These are phyloP conservation scores for Phtheirospermum japonicum DNA, from an alignment of 257 asterid genomes.

Conservation along the genomic window DNA sequence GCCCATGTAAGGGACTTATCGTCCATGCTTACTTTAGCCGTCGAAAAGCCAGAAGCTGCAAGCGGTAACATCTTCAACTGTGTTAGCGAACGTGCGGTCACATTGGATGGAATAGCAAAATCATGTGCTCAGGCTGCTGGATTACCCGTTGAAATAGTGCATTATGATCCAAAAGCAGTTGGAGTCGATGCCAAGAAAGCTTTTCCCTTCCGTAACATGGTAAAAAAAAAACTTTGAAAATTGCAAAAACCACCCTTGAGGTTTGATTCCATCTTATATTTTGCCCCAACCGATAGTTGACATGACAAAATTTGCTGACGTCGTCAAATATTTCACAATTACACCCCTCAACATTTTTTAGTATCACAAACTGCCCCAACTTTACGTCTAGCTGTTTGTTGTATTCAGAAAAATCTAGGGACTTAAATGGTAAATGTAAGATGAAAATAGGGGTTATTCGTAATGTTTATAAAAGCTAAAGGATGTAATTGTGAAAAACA, in stretches of 20 bases:
- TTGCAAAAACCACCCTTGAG: no score
- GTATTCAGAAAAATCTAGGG: no score
- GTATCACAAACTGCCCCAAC: no score
- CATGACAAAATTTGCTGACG: no score
- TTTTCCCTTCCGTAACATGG: slow-evolving; percentile 96
- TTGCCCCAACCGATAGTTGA: no score
- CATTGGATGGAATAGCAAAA: slow-evolving; percentile 90
- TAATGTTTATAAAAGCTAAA: background rate
- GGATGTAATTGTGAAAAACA: background rate
- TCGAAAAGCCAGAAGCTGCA: slow-evolving; percentile 72
- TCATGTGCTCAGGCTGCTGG: slow-evolving; percentile 84
- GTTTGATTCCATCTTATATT: no score
- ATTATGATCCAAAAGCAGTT: slow-evolving; percentile 79
- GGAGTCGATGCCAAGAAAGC: slow-evolving; percentile 93
- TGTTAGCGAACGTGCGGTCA: slow-evolving; percentile 90
- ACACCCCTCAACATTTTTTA: no score
- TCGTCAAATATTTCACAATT: no score
- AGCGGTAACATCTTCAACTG: slow-evolving; percentile 73
- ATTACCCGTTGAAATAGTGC: slow-evolving; percentile 72
- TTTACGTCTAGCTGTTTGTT: no score
- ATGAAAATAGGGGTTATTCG: no score
- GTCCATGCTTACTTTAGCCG: slow-evolving; percentile 73
- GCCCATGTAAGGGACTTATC: slow-evolving; percentile 87
- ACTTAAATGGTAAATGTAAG: no score
- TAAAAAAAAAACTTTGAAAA: slow-evolving; percentile 18